Evolutionary conservation across 2,329 filamentous ascomycete species (phyloP).

Genomic region (Talaromyces islandicus): DNA sequence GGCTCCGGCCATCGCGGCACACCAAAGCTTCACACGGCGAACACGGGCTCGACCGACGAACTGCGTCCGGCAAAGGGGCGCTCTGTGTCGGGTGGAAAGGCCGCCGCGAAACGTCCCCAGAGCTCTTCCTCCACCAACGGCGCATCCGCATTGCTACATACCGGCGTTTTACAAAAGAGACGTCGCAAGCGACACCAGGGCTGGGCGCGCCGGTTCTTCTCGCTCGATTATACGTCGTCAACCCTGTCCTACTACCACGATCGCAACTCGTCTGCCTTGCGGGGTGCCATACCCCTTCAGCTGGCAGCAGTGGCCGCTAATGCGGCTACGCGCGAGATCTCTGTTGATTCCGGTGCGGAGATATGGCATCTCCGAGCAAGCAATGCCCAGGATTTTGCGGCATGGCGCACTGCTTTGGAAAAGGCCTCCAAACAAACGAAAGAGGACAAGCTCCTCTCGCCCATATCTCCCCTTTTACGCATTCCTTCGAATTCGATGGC

Average conservation of each 20-base stretch:
- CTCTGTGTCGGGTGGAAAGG: conserved; percentile 8
- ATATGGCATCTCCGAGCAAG: conserved; percentile 88
- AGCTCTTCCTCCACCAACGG: conserved; percentile 18
- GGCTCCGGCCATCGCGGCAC: conserved; percentile 7
- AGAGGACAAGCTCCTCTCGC: conserved; percentile 24
- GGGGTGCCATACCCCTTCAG: conserved; percentile 86
- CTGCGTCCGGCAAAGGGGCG: conserved; percentile 29
- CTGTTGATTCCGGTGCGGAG: conserved; percentile 92
- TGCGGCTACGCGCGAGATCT: conserved; percentile 82
- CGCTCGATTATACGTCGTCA: conserved; percentile 86
- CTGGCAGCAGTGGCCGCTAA: conserved; percentile 87
- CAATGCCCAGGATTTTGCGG: conserved; percentile 76
- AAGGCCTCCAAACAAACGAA: conserved; percentile 58
- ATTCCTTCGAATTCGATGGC: conserved; percentile 25
- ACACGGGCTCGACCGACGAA: conserved; percentile 47
- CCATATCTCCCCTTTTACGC: conserved; percentile 19
- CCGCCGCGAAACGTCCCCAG: conserved; percentile 20
- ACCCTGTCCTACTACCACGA: conserved; percentile 96
- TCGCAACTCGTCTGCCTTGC: conserved; percentile 82
- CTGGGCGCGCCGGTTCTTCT: conserved; percentile 90
- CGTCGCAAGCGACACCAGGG: conserved; percentile 90
- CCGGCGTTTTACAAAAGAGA: conserved; percentile 80
- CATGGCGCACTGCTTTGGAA: conserved; percentile 83
- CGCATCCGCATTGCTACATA: conserved; percentile 59
- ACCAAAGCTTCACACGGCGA: conserved; percentile 35